phyloP scores from a whole-genome alignment of 768 basidiomycete genomes.

The Russula compacta region DNA sequence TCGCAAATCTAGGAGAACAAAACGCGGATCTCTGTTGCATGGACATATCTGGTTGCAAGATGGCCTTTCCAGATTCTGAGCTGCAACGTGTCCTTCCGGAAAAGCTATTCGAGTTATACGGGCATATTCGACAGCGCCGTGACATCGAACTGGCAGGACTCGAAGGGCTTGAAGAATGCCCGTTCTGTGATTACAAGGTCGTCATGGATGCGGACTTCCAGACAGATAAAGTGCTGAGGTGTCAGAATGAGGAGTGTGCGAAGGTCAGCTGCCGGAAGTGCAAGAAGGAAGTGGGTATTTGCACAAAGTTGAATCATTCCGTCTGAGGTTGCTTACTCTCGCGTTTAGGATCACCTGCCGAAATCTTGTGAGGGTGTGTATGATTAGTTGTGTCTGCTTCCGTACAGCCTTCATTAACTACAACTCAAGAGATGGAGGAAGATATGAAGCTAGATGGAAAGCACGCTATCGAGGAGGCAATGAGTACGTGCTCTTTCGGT shows the following conservation, averaged over 20 bases:
- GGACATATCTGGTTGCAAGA: conserved; percentile 66
- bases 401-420: conserved; percentile 1
- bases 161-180: conserved; percentile 81
- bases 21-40: conserved; percentile 65
- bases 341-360: conserved; percentile 65
- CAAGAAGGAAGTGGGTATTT: conserved; percentile 51
- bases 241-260: conserved; percentile 56
- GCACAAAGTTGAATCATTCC: not conserved
- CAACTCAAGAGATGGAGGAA: conserved; percentile 58
- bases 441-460: conserved; percentile 66
- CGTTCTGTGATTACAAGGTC: conserved; percentile 81
- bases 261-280: conserved; percentile 73
- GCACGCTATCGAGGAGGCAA: conserved; percentile 84
- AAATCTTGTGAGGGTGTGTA: conserved; percentile 64
- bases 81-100: conserved; percentile 55
- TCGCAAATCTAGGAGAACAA: conserved; percentile 55
- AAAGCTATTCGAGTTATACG: conserved; percentile 62
- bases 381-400: not conserved
- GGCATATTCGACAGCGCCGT: conserved; percentile 65
- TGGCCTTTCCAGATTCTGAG: conserved; percentile 59
- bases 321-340: not conserved
- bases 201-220: conserved; percentile 41
- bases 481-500: conserved; percentile 47
- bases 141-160: conserved; percentile 72
- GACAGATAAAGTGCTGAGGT: conserved; percentile 32